These are phyloP conservation scores for Arthrinium phaeospermum DNA, from an alignment of 2,329 filamentous ascomycete genomes.

Conservation along the genomic window DNA sequence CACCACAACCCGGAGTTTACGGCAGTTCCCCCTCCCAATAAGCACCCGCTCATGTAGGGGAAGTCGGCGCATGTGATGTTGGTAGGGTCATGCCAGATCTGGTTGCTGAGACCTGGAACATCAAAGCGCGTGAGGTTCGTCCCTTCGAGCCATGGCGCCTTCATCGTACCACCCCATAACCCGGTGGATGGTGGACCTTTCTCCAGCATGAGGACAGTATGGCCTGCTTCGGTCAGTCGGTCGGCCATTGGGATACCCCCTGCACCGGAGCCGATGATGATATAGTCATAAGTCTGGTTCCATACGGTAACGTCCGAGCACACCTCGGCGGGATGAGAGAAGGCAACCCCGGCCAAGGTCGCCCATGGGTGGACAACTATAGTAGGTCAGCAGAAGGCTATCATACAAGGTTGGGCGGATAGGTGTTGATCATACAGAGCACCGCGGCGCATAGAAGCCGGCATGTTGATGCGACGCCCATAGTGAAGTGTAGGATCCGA, in stretches of 20 bases:
- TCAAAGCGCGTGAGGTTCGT: conserved; percentile 73
- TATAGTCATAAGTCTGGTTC: conserved; percentile 62
- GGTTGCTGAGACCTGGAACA: conserved; percentile 72
- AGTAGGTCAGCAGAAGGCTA: neutral
- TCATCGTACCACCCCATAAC: conserved; percentile 67
- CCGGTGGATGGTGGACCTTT: conserved; percentile 66
- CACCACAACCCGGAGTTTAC: conserved; percentile 74
- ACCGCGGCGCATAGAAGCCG: neutral
- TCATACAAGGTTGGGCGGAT: too few relatives aligned
- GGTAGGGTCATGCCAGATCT: conserved; percentile 68
- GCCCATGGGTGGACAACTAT: neutral
- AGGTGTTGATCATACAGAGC: neutral
- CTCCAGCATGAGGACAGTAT: conserved; percentile 68
- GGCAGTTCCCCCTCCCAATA: conserved; percentile 70
- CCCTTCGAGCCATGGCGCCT: conserved; percentile 65
- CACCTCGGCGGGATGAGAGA: neutral
- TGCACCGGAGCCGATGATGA: conserved; percentile 64
- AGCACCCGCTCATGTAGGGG: conserved; percentile 75
- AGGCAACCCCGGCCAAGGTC: neutral
- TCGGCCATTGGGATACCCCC: conserved; percentile 65
- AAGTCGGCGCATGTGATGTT: conserved; percentile 72
- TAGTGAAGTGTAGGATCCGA: neutral
- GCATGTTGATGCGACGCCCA: neutral
- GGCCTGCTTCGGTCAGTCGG: conserved; percentile 67
- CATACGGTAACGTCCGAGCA: conserved; percentile 34